Evolutionary conservation across 495 filamentous ascomycete genomes (phyloP).

Genomic region (Melanomma pulvis-pyrius): DNA sequence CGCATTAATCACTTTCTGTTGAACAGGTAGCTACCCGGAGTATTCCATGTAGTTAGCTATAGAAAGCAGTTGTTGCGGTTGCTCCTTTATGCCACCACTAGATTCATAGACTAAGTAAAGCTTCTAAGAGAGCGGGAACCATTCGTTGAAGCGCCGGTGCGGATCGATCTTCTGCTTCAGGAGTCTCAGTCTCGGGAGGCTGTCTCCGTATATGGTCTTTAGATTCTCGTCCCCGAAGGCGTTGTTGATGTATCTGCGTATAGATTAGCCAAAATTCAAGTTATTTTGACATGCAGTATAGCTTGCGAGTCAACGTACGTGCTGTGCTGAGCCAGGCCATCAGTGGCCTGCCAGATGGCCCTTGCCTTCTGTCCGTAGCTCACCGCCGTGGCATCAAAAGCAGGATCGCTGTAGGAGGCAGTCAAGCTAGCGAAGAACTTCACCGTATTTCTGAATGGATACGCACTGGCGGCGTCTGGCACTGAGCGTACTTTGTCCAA

Average conservation of each 20-base stretch:
- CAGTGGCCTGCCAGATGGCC: neutral
- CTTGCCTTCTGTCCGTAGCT: neutral
- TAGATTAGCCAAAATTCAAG: neutral
- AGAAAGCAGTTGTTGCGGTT: too few species aligned
- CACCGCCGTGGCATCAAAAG: neutral
- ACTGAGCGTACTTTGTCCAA: neutral
- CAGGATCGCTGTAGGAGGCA: neutral
- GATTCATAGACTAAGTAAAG: too few species aligned
- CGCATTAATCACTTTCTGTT: neutral
- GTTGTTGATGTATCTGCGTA: neutral
- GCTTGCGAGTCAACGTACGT: neutral
- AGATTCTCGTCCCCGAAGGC: neutral
- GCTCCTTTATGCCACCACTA: too few species aligned
- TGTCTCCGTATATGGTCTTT: neutral
- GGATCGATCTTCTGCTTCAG: neutral
- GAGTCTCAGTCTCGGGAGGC: neutral
- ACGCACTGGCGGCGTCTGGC: neutral
- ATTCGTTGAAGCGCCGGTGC: neutral
- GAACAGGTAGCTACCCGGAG: too few species aligned
- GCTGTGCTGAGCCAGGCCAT: neutral
- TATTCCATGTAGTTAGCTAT: too few species aligned
- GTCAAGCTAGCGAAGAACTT: neutral
- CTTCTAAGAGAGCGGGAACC: neutral
- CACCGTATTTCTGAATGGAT: neutral
- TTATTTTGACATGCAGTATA: neutral